Evolutionary conservation across 306 rosid genomes (phyloP).

Genomic region (Astragalus membranaceus): DNA sequence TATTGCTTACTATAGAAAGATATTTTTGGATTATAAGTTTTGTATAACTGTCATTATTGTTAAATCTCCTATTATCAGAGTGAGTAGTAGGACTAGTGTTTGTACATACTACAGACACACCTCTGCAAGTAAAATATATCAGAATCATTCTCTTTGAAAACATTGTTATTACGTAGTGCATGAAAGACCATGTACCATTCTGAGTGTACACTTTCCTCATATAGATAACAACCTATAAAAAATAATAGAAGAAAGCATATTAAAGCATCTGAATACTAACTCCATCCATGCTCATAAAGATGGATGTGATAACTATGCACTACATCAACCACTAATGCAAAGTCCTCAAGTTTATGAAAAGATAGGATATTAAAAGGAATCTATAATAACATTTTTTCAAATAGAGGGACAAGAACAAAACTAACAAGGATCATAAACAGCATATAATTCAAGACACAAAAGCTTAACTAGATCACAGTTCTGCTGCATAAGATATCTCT

Average conservation of each 20-base stretch:
- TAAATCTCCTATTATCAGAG: too few species aligned
- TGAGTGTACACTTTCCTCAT: neutral
- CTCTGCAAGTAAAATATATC: too few species aligned
- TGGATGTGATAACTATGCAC: neutral
- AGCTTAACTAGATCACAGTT: neutral
- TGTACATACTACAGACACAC: too few species aligned
- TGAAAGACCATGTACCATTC: too few species aligned
- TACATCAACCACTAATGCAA: neutral
- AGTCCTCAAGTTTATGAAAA: conserved; percentile 7
- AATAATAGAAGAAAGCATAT: neutral
- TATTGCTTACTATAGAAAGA: too few species aligned
- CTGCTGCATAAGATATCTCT: neutral
- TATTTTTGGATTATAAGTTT: too few species aligned
- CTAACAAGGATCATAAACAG: neutral
- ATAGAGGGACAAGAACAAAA: neutral
- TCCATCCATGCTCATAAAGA: neutral
- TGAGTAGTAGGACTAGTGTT: too few species aligned
- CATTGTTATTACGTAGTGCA: too few species aligned
- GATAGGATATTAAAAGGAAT: neutral
- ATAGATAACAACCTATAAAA: neutral
- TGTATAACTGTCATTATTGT: too few species aligned
- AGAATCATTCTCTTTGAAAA: too few species aligned
- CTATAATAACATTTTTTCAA: neutral
- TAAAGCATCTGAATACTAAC: neutral
- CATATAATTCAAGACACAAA: neutral